phyloP scores from a whole-genome alignment of 2,329 filamentous ascomycete genomes.

The Diplodia corticola region DNA sequence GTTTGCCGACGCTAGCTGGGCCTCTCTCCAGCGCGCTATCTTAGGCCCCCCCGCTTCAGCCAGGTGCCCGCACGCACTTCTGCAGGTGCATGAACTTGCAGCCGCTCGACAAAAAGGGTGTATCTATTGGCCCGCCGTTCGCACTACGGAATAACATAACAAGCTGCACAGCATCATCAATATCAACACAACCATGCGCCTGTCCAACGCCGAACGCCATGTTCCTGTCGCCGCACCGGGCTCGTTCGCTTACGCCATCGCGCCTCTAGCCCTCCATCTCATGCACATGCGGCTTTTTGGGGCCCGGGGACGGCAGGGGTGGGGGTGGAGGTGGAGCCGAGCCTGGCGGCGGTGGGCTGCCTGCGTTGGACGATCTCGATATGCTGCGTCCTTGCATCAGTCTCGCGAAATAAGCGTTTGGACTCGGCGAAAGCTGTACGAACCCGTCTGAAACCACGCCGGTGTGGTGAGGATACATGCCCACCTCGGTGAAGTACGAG shows the following conservation, averaged over 20 bases:
- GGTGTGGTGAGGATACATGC: constrained; percentile 18
- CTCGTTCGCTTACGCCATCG: neutral
- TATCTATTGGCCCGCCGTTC: neutral
- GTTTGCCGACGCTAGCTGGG: neutral
- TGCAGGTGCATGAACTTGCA: neutral
- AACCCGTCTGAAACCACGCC: constrained; percentile 8
- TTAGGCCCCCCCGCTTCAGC: constrained; percentile 1
- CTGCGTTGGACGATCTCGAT: constrained; percentile 6
- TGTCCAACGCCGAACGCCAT: neutral
- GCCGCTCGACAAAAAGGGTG: neutral
- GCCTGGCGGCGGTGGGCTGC: constrained; percentile 19
- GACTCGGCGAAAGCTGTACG: constrained; percentile 5
- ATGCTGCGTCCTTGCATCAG: constrained; percentile 19
- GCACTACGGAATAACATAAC: neutral
- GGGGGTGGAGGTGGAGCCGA: constrained; percentile 11
- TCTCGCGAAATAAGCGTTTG: constrained; percentile 6
- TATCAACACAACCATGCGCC: neutral
- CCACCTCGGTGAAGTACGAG: constrained; percentile 20
- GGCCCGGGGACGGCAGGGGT: constrained; percentile 3
- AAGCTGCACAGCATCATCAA: neutral
- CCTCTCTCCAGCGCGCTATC: neutral
- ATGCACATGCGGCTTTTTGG: constrained; percentile 15
- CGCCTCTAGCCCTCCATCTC: constrained; percentile 17
- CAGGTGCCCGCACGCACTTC: neutral
- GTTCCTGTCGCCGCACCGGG: neutral